phyloP scores from a whole-genome alignment of 352 stramenopile genomes.

The Phytophthora idaei region DNA sequence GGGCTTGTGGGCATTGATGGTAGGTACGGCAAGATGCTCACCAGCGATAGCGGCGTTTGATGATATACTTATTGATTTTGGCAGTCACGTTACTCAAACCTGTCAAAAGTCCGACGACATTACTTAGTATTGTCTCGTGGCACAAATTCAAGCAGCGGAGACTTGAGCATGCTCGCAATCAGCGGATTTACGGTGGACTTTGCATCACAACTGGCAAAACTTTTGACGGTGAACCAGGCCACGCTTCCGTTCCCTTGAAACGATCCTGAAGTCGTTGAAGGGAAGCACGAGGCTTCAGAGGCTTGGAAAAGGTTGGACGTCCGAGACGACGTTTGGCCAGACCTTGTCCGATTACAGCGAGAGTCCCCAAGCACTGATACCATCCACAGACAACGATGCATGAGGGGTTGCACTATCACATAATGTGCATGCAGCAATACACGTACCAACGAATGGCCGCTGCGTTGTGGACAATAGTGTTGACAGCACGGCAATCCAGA shows the following conservation, averaged over 20 bases:
- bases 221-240: conserved; percentile 62
- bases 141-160: neutral
- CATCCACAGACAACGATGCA: conserved; percentile 6
- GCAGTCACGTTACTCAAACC: neutral
- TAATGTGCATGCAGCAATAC: neutral
- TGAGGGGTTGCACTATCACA: conserved; percentile 6
- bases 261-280: conserved; percentile 72
- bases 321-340: conserved; percentile 69
- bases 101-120: no score
- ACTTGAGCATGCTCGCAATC: neutral
- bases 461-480: conserved; percentile 73
- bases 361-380: conserved; percentile 68
- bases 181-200: conserved; percentile 18
- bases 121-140: no score
- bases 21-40: no score
- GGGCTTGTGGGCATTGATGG: neutral
- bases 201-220: conserved; percentile 1
- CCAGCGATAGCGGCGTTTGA: no score
- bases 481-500: conserved; percentile 53
- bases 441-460: conserved; percentile 70
- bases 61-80: neutral
- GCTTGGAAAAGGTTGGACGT: conserved; percentile 67
- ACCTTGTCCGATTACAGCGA: conserved; percentile 58
- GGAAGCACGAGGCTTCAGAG: conserved; percentile 62
- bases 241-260: conserved; percentile 62